Evolutionary conservation across 2,329 filamentous ascomycete genomes (phyloP), one percentile per base, ranked within the genome.

Genomic region (Bipolaris bicolor): DNA sequence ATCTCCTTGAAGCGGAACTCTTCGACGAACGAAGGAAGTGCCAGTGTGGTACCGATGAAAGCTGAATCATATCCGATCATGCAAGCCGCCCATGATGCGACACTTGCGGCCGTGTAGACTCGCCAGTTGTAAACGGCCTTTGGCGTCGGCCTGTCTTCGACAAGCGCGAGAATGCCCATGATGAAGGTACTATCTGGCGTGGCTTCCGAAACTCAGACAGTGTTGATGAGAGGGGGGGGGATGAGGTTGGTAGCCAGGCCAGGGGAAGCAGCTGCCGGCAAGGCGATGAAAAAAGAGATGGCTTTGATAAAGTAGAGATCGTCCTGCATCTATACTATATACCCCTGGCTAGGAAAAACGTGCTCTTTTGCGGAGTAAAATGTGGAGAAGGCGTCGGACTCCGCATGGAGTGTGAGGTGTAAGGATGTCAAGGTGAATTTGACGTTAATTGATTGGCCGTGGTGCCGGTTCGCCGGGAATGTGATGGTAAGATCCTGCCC

Each of bases 21-120:
- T 1, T 80, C 68, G 43, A 80, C 81, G 76, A 93, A 93, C 0
- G 89, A 89, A 0, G 84, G 80, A 29, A 94, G 80, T 1, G 88
- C 85, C 31, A 93, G 79, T 1, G 90, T 92, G 0, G 88, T 90
- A 6, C 71, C 90, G 65, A 93, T 92, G 76, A 93, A 93, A 62
- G 90, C 88, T 49, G 85, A 89, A 73, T 92, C 90, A 61, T 85
- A 84, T 15, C 83, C 82, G 61, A 85, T 84, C 81, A 84, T 86
- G 67, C 83, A 85, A 56, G 83, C 81, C 49, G 83, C 83, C 69
- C 81, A 84, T 13, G 81, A 84, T 40, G 84, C 83, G 31, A 85
- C 79, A 11, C 78, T 77, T 7, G 84, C 83, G 40, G 81, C 81
- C 11, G 81, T 77, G 66, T 85, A 86, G 40, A 86, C 80, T 39